Conservation (phyloP, 495 filamentous ascomycete species). For the Neurospora discreta region DNA sequence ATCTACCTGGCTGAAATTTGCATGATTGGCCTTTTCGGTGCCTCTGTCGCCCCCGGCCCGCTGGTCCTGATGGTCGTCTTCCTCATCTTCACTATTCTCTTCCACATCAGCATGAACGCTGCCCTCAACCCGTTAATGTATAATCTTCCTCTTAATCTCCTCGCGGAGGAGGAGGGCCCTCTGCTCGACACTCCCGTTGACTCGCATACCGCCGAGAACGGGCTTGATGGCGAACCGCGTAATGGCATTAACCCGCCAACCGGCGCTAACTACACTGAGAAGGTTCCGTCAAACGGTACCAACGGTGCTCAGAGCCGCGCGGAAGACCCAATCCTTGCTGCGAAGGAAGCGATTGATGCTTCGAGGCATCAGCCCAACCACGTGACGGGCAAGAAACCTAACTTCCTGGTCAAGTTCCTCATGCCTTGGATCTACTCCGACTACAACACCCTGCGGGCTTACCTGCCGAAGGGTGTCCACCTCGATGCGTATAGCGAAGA, state of each 20-base stretch:
- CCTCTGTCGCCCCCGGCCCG: slow-evolving; percentile 60
- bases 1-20: slow-evolving; percentile 78
- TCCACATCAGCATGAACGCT: slow-evolving; percentile 68
- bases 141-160: slow-evolving; percentile 58
- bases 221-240: background rate
- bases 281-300: slow-evolving; percentile 20
- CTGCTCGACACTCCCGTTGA: slow-evolving; percentile 26
- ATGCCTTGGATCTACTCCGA: slow-evolving; percentile 66
- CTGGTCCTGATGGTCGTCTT: slow-evolving; percentile 74
- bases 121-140: slow-evolving; percentile 72
- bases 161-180: slow-evolving; percentile 48
- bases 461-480: slow-evolving; percentile 49
- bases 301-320: slow-evolving; percentile 15
- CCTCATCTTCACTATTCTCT: slow-evolving; percentile 69
- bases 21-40: slow-evolving; percentile 82
- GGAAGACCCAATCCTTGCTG: slow-evolving; percentile 14
- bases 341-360: background rate
- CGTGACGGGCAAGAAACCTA: slow-evolving; percentile 24
- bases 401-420: slow-evolving; percentile 55
- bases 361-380: background rate
- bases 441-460: slow-evolving; percentile 58
- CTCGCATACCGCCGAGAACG: slow-evolving; percentile 4
- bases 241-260: slow-evolving; percentile 10
- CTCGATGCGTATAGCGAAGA: slow-evolving; percentile 47
- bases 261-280: slow-evolving; percentile 14